Conservation (phyloP, 441 rosid species). For the Croton laevigatus region DNA sequence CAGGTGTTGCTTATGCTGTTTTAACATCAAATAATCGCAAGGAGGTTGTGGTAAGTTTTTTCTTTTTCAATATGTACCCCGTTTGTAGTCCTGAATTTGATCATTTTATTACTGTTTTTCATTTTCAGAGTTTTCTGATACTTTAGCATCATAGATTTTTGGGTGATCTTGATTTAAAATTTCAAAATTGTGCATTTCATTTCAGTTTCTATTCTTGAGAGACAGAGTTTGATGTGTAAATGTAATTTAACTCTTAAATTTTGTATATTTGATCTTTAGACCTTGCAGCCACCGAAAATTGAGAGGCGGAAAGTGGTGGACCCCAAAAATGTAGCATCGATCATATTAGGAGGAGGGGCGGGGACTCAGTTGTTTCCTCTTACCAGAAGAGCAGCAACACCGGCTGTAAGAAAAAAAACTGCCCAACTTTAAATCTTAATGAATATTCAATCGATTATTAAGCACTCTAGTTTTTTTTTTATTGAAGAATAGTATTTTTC, state of each 20-base stretch:
- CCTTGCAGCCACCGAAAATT: slow-evolving; percentile 40
- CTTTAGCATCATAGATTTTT: background rate
- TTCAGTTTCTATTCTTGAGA: background rate
- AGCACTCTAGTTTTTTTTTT: background rate
- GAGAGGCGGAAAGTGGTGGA: slow-evolving; percentile 61
- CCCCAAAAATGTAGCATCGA: slow-evolving; percentile 79
- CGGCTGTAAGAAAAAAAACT: slow-evolving; percentile 57
- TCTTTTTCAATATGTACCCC: background rate
- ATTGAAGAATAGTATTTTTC: background rate
- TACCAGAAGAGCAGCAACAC: slow-evolving; percentile 81
- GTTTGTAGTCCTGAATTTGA: background rate
- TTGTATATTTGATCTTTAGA: slow-evolving; percentile 34
- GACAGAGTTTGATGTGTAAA: background rate
- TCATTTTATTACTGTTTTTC: background rate
- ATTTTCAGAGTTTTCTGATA: background rate
- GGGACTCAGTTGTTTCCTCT: slow-evolving; percentile 91
- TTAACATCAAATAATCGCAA: slow-evolving; percentile 51
- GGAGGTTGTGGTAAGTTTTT: slow-evolving; percentile 52
- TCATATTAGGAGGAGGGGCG: slow-evolving; percentile 93
- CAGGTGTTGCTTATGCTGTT: slow-evolving; percentile 47
- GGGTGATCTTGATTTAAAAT: background rate
- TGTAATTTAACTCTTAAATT: background rate
- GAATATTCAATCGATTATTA: slow-evolving; percentile 3
- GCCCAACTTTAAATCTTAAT: background rate
- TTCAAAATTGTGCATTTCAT: background rate